These are phyloP conservation scores for Dipteronia dyeriana DNA, from an alignment of 345 rosid species.

Conservation along the genomic window DNA sequence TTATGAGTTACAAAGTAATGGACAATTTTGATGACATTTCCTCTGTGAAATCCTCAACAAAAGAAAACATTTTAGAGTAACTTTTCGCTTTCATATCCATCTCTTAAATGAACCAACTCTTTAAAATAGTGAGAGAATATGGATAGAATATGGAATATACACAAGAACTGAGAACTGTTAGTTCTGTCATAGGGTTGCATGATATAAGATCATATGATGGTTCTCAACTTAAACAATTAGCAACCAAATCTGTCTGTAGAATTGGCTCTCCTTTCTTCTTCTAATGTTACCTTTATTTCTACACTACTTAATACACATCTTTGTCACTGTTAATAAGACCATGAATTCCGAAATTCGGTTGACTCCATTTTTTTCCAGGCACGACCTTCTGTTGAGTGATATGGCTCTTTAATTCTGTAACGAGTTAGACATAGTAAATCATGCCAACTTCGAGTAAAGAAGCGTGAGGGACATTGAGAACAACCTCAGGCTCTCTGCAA, in stretches of 20 bases:
- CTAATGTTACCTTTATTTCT: background rate
- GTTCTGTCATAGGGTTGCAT: background rate
- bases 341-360: background rate
- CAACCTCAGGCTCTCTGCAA: slow-evolving; percentile 64
- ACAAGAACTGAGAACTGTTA: background rate
- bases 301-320: background rate
- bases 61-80: background rate
- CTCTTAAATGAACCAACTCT: background rate
- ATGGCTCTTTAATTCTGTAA: background rate
- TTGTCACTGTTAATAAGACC: background rate
- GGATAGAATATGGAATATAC: background rate
- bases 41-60: background rate
- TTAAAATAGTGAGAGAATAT: background rate
- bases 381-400: background rate
- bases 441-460: slow-evolving; percentile 77
- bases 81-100: too few species aligned
- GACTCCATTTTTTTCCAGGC: background rate
- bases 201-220: background rate
- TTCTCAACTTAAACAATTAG: background rate
- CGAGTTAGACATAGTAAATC: slow-evolving; percentile 57
- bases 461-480: slow-evolving; percentile 68
- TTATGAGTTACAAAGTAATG: background rate
- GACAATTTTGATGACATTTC: too few species aligned
- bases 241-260: background rate
- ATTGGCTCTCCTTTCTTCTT: background rate